Percentiles rank a stretch among this genome's conserved stretches.
These are phyloP conservation scores for Candida manassasensis DNA, from an alignment of 805 yeast genomes.

Conservation along the genomic window DNA sequence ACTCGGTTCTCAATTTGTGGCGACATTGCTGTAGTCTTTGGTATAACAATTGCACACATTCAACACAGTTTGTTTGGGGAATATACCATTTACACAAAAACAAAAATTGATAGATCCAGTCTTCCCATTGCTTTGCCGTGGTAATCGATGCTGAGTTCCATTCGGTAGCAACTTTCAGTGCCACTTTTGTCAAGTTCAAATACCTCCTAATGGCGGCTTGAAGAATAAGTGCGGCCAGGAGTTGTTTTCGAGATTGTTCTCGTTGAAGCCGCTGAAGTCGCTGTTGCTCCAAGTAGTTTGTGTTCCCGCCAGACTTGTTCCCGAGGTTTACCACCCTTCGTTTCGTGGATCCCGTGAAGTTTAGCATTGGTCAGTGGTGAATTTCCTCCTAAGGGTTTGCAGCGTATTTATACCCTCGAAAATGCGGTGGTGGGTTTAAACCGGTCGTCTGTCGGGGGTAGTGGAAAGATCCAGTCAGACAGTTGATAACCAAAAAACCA, in stretches of 20 bases:
- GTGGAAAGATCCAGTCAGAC: no score
- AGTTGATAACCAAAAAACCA: no score
- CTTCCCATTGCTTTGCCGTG: conserved; percentile 9
- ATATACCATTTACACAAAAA: conserved; percentile 15
- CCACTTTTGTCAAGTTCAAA: conserved; percentile 24
- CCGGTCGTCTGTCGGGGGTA: background rate
- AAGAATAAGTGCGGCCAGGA: conserved; percentile 44
- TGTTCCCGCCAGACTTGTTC: conserved; percentile 29
- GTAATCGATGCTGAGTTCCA: conserved; percentile 13
- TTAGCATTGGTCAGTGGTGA: conserved; percentile 27
- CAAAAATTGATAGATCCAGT: conserved; percentile 19
- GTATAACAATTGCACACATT: conserved; percentile 1
- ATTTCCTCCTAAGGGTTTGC: no score
- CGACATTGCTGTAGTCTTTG: background rate
- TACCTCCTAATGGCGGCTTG: conserved; percentile 46
- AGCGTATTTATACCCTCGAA: background rate
- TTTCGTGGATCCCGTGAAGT: conserved; percentile 66
- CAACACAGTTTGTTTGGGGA: conserved; percentile 6
- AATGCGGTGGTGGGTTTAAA: background rate
- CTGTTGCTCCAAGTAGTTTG: conserved; percentile 54
- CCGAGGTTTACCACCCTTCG: conserved; percentile 63
- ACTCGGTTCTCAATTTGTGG: background rate
- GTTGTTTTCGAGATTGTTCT: conserved; percentile 48
- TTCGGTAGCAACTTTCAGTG: conserved; percentile 11
- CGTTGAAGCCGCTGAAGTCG: conserved; percentile 62